These are phyloP conservation scores for Sporothrix phasma DNA, from an alignment of 2,329 filamentous ascomycete genomes.

Conservation along the genomic window DNA sequence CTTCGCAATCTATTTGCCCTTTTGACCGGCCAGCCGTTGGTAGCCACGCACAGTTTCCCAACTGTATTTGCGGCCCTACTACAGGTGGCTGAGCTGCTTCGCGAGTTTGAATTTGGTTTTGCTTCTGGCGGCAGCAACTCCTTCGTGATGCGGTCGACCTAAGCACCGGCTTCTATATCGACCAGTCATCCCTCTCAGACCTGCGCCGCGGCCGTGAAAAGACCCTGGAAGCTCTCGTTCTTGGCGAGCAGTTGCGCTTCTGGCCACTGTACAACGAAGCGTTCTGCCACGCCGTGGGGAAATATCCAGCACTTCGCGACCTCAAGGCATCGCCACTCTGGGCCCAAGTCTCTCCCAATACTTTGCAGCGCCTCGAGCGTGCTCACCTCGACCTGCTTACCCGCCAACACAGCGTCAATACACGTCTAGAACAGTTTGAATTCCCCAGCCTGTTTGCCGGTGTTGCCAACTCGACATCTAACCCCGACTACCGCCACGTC, in stretches of 20 bases:
- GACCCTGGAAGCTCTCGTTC: conserved; percentile 78
- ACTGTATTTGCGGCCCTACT: conserved; percentile 46
- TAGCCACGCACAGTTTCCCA: conserved; percentile 44
- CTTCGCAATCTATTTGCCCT: conserved; percentile 59
- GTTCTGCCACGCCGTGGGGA: conserved; percentile 83
- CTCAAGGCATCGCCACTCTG: conserved; percentile 57
- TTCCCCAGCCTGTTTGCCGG: conserved; percentile 86
- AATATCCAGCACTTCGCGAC: conserved; percentile 62
- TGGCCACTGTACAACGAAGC: conserved; percentile 79
- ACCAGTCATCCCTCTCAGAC: conserved; percentile 68
- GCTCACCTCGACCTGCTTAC: conserved; percentile 70
- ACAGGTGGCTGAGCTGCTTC: conserved; percentile 42
- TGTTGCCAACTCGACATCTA: conserved; percentile 72
- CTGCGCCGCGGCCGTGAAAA: conserved; percentile 75
- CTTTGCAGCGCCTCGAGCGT: conserved; percentile 70
- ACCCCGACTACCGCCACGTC: conserved; percentile 64
- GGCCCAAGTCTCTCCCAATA: conserved; percentile 57
- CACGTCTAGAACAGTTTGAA: conserved; percentile 75
- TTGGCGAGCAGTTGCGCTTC: conserved; percentile 79
- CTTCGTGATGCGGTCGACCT: conserved; percentile 49
- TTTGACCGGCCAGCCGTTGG: conserved; percentile 51
- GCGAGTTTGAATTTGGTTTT: conserved; percentile 50
- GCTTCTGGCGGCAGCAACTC: conserved; percentile 45
- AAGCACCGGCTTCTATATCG: conserved; percentile 65
- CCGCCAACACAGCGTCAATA: conserved; percentile 59